Evolutionary conservation across 129 eudicot genomes (phyloP), one percentile per base, ranked within the genome.

Genomic region (Helichrysum umbraculigerum): DNA sequence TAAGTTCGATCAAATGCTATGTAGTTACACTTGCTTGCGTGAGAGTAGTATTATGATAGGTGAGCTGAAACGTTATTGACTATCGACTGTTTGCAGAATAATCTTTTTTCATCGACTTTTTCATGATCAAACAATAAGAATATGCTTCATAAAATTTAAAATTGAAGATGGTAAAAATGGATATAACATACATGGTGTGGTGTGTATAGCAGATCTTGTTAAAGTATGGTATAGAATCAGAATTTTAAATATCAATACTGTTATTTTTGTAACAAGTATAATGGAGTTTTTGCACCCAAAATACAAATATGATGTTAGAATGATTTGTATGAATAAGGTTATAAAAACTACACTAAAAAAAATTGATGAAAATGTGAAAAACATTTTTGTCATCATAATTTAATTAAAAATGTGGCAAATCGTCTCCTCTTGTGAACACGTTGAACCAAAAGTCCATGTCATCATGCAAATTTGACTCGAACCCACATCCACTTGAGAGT

Each of bases 381-480:
- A 21, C 42, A 50, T 41, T 39, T 67, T 71, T 78, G 82, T 71
- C 77, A 72, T 47, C 20, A 25, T 25, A 25, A 25, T 25, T 25
- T 6, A 6, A 5, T 58, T 30, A 80, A 2, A 86, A 62, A 29
- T 86, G 83, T 33, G 79, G 73, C 28, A 84, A 21, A 2, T 82
- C 89, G 17, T 81, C 90, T 20, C 81, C 82, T 79, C 76, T 78
- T 50, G 84, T 87, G 65, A 80, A 82, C 44, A 86, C 79, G 68
- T 85, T 77, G 72, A 67, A 77, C 96, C 92, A 90, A 72, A 79
- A 79, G 67, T 88, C 87, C 88, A 82, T 77, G 33, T 72, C 89
- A 62, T 77, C 84, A 8, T 80, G 81, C 84, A 71, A 5, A 79
- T 66, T 75, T 75, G 81, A 71, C 77, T 79, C 78, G 15, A 11